Conservation (phyloP, 2,329 filamentous ascomycete genomes). For the Neonectria hederae region DNA sequence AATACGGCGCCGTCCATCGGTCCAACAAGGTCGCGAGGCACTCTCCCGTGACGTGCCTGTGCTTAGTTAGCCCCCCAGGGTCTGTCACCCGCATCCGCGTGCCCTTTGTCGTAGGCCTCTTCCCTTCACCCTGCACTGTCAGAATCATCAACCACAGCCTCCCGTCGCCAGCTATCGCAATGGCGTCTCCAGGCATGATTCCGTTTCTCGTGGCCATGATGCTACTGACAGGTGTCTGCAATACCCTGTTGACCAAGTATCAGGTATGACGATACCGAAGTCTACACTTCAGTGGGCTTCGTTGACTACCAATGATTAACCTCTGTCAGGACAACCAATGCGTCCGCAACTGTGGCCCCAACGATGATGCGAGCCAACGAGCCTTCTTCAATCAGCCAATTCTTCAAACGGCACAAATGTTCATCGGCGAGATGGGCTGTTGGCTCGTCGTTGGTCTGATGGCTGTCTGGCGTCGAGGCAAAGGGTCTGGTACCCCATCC, state of each 20-base stretch:
- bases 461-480: constrained; percentile 70
- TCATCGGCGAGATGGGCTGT: constrained; percentile 93
- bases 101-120: neutral
- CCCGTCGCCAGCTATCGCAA: constrained; percentile 48
- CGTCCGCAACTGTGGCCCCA: constrained; percentile 82
- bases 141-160: constrained; percentile 17
- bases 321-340: constrained; percentile 87
- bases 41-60: constrained; percentile 17
- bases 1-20: neutral
- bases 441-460: constrained; percentile 87
- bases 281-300: neutral
- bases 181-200: constrained; percentile 77
- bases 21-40: constrained; percentile 7
- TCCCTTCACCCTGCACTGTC: constrained; percentile 1
- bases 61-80: constrained; percentile 1
- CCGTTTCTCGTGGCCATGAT: constrained; percentile 95
- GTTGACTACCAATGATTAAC: constrained; percentile 12
- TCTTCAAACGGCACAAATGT: constrained; percentile 97
- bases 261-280: constrained; percentile 68
- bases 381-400: constrained; percentile 92
- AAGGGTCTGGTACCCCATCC: constrained; percentile 53
- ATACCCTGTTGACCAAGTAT: constrained; percentile 96
- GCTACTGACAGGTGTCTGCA: constrained; percentile 94
- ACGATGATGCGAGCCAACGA: constrained; percentile 70
- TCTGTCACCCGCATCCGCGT: neutral